These are phyloP conservation scores for Rhizophagus sp. DNA, from an alignment of 192 early-diverging fungal genomes.

Conservation along the genomic window DNA sequence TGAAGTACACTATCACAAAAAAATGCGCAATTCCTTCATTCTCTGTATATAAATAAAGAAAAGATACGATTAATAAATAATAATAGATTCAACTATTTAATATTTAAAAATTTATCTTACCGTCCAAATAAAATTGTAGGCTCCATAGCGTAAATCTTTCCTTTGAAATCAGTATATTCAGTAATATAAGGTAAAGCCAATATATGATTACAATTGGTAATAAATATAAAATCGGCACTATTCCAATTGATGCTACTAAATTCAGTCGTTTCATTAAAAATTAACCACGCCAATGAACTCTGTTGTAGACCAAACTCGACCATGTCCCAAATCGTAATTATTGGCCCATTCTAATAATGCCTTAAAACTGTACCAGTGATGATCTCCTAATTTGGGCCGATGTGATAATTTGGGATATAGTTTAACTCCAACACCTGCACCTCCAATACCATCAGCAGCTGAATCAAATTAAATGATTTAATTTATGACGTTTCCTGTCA, in stretches of 20 bases:
- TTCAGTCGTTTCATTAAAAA: constrained; percentile 42
- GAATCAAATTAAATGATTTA: not conserved
- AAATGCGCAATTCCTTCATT: too few relatives aligned
- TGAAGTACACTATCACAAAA: too few relatives aligned
- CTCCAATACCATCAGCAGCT: not conserved
- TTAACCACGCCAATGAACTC: constrained; percentile 13
- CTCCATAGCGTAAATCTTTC: constrained; percentile 78
- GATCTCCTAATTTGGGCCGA: too few relatives aligned
- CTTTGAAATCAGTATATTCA: constrained; percentile 77
- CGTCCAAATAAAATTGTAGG: constrained; percentile 77
- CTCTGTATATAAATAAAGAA: too few relatives aligned
- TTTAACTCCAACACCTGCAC: too few relatives aligned
- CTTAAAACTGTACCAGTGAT: too few relatives aligned
- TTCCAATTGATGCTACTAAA: constrained; percentile 63
- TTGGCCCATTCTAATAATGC: too few relatives aligned
- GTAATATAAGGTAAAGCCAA: constrained; percentile 80
- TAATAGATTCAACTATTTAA: not conserved
- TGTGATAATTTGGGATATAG: too few relatives aligned
- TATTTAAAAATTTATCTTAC: constrained; percentile 32
- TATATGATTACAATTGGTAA: constrained; percentile 76
- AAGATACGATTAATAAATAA: too few relatives aligned
- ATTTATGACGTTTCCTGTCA: constrained; percentile 15
- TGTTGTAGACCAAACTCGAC: too few relatives aligned
- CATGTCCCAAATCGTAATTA: too few relatives aligned
- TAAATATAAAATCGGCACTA: constrained; percentile 70